Conservation (phyloP, 208 protist species). For the Trypanosoma conorhini region DNA sequence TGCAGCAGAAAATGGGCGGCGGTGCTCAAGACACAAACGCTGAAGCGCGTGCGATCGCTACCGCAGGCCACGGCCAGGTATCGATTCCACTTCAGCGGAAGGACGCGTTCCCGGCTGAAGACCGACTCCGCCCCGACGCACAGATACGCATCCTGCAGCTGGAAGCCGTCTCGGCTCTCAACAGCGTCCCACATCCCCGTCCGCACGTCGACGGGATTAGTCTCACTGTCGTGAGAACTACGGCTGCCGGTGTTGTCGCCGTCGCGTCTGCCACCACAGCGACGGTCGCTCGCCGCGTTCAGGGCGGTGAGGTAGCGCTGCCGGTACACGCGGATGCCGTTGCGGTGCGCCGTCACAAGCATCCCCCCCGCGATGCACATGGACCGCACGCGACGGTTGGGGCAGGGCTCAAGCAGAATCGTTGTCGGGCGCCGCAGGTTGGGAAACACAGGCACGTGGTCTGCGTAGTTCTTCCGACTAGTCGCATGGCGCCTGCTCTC, state of each 20-base stretch:
- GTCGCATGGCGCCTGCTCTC: background rate
- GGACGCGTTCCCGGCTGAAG: conserved; percentile 8
- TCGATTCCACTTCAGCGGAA: conserved; percentile 45
- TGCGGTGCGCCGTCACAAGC: conserved; percentile 47
- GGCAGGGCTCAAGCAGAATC: conserved; percentile 50
- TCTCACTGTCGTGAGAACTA: background rate
- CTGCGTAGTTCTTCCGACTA: conserved; percentile 20
- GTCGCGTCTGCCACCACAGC: background rate
- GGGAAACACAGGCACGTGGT: conserved; percentile 32
- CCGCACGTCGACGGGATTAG: conserved; percentile 7
- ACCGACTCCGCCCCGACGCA: conserved; percentile 30
- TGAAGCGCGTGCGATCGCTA: conserved; percentile 53
- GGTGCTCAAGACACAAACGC: conserved; percentile 67
- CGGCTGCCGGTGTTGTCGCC: background rate
- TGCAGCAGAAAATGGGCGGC: conserved; percentile 60
- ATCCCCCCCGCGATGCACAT: conserved; percentile 35
- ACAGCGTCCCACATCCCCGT: conserved; percentile 46
- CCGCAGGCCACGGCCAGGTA: conserved; percentile 60
- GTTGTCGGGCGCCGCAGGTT: conserved; percentile 18
- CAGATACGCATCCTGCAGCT: conserved; percentile 56
- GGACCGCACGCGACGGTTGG: conserved; percentile 36
- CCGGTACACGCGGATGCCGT: conserved; percentile 46
- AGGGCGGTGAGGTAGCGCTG: conserved; percentile 18
- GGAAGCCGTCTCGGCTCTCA: conserved; percentile 38
- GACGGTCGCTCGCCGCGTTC: background rate